These are phyloP conservation scores for Alternaria postmessia DNA, from an alignment of 2,329 filamentous ascomycete species.

Conservation along the genomic window DNA sequence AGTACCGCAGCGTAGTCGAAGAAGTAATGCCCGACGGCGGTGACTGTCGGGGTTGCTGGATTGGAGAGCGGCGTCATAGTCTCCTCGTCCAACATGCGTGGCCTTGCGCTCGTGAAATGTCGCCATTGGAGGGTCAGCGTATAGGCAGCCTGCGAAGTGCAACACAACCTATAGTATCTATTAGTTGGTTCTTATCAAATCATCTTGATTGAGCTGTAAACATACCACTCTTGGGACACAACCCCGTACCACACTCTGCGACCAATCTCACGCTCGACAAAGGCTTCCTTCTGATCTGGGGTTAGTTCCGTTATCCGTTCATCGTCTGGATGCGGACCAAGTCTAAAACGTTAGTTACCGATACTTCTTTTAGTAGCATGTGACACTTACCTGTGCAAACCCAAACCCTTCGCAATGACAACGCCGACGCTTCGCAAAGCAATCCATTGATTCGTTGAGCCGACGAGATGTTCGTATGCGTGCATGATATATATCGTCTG, in stretches of 20 bases:
- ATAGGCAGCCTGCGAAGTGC: conserved; percentile 52
- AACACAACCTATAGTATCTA: conserved; percentile 39
- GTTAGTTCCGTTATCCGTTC: conserved; percentile 23
- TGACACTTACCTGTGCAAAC: conserved; percentile 49
- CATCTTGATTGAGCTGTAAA: not conserved
- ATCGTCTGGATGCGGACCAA: conserved; percentile 40
- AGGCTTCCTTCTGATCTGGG: conserved; percentile 35
- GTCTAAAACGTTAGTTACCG: conserved; percentile 15
- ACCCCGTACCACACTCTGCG: conserved; percentile 53
- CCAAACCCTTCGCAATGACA: conserved; percentile 59
- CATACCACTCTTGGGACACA: conserved; percentile 53
- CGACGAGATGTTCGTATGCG: conserved; percentile 60
- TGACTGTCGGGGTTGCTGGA: conserved; percentile 41
- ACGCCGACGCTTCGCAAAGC: conserved; percentile 57
- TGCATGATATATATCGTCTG: conserved; percentile 59
- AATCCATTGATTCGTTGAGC: conserved; percentile 58
- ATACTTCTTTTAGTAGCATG: not conserved
- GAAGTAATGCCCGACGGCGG: conserved; percentile 33
- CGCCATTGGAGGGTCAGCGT: conserved; percentile 43
- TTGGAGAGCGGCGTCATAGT: conserved; percentile 33
- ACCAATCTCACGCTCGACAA: conserved; percentile 49
- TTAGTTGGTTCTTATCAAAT: not conserved
- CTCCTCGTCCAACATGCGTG: conserved; percentile 50
- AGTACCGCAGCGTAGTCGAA: conserved; percentile 52
- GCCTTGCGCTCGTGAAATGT: conserved; percentile 47